phyloP scores from a whole-genome alignment of 129 eudicot genomes.

The Tanacetum coccineum region DNA sequence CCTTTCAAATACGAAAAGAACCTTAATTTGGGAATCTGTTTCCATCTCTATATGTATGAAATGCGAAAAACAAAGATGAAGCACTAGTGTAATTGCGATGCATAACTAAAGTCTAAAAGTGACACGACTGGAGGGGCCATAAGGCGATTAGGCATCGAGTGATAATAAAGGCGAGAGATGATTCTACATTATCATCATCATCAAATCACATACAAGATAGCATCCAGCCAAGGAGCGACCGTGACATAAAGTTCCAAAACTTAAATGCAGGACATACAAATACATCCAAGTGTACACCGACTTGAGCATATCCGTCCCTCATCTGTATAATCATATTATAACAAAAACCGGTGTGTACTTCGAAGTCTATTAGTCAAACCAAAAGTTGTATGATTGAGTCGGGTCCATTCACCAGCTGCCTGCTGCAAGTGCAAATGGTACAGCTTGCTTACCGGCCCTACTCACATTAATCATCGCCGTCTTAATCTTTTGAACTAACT shows the following conservation, averaged over 20 bases:
- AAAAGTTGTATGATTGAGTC: slow-evolving; percentile 11
- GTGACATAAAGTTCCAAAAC: slow-evolving; percentile 23
- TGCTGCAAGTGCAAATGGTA: neutral
- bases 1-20: too few species aligned
- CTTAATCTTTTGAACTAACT: slow-evolving; percentile 1
- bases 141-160: neutral
- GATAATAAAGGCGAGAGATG: slow-evolving; percentile 17
- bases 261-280: neutral
- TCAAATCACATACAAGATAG: slow-evolving; percentile 11
- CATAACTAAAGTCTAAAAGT: neutral
- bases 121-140: neutral
- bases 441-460: slow-evolving; percentile 18
- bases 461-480: slow-evolving; percentile 12
- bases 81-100: neutral
- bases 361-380: slow-evolving; percentile 8
- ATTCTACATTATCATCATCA: neutral
- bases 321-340: neutral
- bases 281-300: neutral
- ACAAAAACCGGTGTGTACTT: neutral
- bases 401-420: slow-evolving; percentile 28
- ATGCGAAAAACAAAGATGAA: neutral
- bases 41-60: neutral
- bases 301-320: neutral
- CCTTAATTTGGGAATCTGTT: neutral
- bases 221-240: slow-evolving; percentile 8